A percentile compares a stretch with the other conserved stretches of the same genome.
phyloP scores from a whole-genome alignment of 345 rosid genomes.

The Carallia brachiata region DNA sequence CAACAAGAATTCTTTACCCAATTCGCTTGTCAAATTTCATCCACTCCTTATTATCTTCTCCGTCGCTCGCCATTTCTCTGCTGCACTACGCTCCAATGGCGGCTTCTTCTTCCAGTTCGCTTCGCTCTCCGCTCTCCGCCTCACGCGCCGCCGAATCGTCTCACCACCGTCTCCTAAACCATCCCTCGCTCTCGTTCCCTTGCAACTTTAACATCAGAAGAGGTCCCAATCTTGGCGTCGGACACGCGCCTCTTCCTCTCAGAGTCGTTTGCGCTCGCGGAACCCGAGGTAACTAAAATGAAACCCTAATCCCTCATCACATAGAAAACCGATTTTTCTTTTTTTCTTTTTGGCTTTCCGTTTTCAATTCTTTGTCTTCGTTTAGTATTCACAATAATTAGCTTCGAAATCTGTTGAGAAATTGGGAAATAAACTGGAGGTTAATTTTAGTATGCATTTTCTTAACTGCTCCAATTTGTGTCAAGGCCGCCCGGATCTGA shows the following conservation, averaged over 20 bases:
- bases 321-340: not conserved
- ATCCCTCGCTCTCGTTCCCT: conserved; percentile 29
- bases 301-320: not conserved
- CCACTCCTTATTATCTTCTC: conserved; percentile 18
- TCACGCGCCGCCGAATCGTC: conserved; percentile 14
- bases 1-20: not conserved
- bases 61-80: not conserved
- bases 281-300: conserved; percentile 33
- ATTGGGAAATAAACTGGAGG: too few species aligned
- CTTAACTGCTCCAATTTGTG: not conserved
- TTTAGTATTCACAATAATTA: not conserved
- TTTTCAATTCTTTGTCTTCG: not conserved
- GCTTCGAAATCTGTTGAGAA: not conserved
- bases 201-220: conserved; percentile 5
- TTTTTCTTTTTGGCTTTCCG: not conserved
- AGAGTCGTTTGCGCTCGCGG: conserved; percentile 30
- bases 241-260: conserved; percentile 23
- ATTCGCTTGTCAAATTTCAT: conserved; percentile 18
- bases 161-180: conserved; percentile 17
- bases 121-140: conserved; percentile 2
- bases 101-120: not conserved
- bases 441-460: not conserved
- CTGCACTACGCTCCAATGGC: not conserved
- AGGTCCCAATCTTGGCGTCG: not conserved
- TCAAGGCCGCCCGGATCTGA: not conserved